Base-by-base conservation (phyloP, 148 eudicot genomes). In the Rhododendron molle region DNA sequence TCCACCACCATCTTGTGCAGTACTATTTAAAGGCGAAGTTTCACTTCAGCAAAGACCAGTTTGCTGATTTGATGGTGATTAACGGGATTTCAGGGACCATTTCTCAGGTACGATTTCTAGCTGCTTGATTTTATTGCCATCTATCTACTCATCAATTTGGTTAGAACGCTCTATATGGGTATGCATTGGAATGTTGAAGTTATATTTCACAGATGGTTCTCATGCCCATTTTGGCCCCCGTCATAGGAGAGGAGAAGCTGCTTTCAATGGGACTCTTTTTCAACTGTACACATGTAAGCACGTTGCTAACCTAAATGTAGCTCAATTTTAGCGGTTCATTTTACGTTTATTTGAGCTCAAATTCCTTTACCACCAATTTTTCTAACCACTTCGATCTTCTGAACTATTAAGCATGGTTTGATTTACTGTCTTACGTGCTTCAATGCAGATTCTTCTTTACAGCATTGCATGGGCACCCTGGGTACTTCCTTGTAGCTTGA, bases 41-140 rank as follows among this genome's bases (percentile, higher is more conserved):
- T 86, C 97, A 95, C 82, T 96, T 94, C 84, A 89, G 87, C 88
- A 96, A 95, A 90, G 91, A 96, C 87, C 95, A 96, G 81, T 96
- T 90, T 88, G 98, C 98, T 44, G 92, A 95, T 90, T 80, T 96
- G 58, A 90, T 95, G 96, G 89, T 96, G 81, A 93, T 95, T 28
- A 65, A 83, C 18, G 95, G 96, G 32, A 82, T 93, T 76, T 92
- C 95, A 58, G 95, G 96, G 52, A 89, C 88, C 85, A 85, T 91
- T 78, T 96, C 99, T 83, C 98, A 95, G 96, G 98, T 92, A 79
- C 0, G 40, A 36, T 23, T 49, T 81, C 2, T 82, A 54, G 34
- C 56, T 80, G 62, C 85, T 73, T 56, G 18, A 18, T 50, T 79
- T 81, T 8, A 16, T 65, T 62, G n/a, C 82, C 21, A 32, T 43